Evolutionary conservation across 169 alveolate genomes (phyloP).

Genomic region (Theileria parva): DNA sequence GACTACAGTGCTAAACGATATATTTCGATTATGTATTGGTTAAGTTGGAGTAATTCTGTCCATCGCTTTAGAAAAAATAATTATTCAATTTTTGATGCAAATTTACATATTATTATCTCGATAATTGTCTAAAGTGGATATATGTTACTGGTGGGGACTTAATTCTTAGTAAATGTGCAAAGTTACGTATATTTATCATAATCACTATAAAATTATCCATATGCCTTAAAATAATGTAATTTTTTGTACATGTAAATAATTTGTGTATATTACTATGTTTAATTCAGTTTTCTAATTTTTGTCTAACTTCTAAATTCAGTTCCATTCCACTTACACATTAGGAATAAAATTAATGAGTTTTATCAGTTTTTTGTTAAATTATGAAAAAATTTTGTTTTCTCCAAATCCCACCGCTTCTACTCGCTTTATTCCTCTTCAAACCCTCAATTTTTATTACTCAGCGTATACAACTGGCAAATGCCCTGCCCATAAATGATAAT

Average conservation of each 20-base stretch:
- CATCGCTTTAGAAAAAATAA: neutral
- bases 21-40: constrained; percentile 70
- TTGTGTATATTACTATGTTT: neutral
- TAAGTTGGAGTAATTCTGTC: neutral
- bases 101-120: neutral
- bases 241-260: neutral
- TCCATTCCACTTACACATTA: neutral
- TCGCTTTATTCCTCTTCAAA: neutral
- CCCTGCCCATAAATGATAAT: neutral
- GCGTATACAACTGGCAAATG: neutral
- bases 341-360: neutral
- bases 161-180: neutral
- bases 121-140: neutral
- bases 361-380: neutral
- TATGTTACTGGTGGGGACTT: neutral
- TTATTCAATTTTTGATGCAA: neutral
- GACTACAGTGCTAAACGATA: constrained; percentile 55
- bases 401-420: neutral
- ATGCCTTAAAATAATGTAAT: neutral
- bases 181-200: neutral
- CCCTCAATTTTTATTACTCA: neutral
- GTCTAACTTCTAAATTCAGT: neutral
- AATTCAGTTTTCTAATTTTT: neutral
- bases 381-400: neutral
- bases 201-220: too few species aligned